Base-by-base conservation (phyloP, 768 basidiomycete species). In the Steccherinum ochraceum region DNA sequence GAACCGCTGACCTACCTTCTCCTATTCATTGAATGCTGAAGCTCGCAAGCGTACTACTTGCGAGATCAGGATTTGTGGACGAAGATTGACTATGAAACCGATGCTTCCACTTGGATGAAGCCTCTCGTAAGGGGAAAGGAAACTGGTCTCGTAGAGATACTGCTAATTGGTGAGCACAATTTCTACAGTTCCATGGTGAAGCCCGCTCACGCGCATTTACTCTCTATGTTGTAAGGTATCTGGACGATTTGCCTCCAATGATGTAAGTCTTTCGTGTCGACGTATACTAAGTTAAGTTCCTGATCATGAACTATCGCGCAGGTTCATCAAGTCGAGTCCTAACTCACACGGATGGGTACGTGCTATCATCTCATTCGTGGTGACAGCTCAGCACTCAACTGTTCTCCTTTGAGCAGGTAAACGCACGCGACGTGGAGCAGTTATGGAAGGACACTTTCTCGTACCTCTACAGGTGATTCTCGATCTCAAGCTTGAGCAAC, bases 91-190 rank as follows among this genome's bases (percentile, higher is more conserved):
- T 86, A 86, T 61, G 58, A 67, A 1, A 71, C 75, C 11, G 58
- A 74, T 18, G 85, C 87, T 2, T 62, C 72, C 50, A 71, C 72
- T 0, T 90, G 86, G 87, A 90, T 89, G 86, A 78, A 83, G 58
- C 86, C 86, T 0, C 73, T 89, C 7, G 64, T 65, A 46, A 71
- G 75, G 40, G 88, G 86, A 0, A 81, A 81, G 19, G 72, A 75
- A 45, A 87, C 86, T 0, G 82, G 82, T 0, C 62, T 81, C 20
- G 78, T 79, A 3, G 72, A 78, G 58, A 82, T 88, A 51, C 84
- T 85, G 84, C 75, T 1, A 86, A 83, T 62, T 89, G 86, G 87
- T 84, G 53, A n/a, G n/a, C n/a, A n/a, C n/a, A n/a, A 48, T n/a
- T n/a, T n/a, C n/a, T n/a, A n/a, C n/a, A n/a, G n/a, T n/a, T n/a